Conservation (phyloP, 139 green algal genomes). For the Marvania coccoides region DNA sequence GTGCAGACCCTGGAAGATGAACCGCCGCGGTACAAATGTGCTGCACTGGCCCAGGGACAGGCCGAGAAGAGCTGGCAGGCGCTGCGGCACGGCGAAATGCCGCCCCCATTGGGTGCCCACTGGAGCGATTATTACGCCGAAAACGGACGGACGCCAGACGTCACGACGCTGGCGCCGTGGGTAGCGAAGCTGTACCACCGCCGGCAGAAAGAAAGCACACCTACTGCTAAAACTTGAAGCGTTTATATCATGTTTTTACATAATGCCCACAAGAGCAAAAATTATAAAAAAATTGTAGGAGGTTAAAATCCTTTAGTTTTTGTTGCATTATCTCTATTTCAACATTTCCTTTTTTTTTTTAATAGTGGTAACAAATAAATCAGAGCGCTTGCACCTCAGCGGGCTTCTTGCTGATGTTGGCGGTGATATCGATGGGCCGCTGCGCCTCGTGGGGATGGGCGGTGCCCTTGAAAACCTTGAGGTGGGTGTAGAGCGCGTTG, state of each 20-base stretch:
- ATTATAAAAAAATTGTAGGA: no score
- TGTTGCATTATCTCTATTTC: background rate
- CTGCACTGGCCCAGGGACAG: background rate
- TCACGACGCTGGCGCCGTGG: constrained; percentile 28
- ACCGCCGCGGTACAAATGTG: background rate
- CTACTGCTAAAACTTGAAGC: background rate
- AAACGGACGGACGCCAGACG: constrained; percentile 9
- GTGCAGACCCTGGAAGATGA: background rate
- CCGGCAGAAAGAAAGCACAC: background rate
- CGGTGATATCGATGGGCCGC: constrained; percentile 83
- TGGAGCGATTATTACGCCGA: constrained; percentile 32
- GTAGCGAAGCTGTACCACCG: constrained; percentile 16
- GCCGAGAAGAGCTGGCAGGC: background rate
- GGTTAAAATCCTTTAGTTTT: background rate
- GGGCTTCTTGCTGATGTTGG: constrained; percentile 53
- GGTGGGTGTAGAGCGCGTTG: constrained; percentile 74
- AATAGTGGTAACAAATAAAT: background rate
- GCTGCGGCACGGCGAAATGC: constrained; percentile 2
- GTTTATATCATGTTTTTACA: background rate
- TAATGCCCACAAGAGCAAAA: no score
- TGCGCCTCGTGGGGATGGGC: constrained; percentile 91
- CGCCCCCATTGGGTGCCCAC: constrained; percentile 5
- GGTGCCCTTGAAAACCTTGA: constrained; percentile 91
- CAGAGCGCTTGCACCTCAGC: background rate
- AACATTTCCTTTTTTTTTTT: background rate